Base-by-base conservation (phyloP, 257 asterid genomes). In the Solanum gandarillasii region DNA sequence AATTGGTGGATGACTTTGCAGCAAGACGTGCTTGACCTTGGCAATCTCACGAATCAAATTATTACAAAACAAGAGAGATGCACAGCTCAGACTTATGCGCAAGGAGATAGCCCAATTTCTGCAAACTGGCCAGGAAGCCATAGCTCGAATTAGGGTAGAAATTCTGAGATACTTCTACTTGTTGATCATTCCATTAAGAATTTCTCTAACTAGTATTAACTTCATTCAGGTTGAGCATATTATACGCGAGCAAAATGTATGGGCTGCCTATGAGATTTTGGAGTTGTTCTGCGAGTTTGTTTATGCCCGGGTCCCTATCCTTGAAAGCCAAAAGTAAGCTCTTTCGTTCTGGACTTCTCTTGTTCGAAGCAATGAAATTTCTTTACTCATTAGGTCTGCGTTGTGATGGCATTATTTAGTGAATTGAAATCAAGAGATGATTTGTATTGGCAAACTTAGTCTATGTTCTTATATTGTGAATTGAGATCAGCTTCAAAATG, bases 21-120 rank as follows among this genome's bases (percentile, higher is more conserved):
- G 99, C 91, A 97, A 95, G 93, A 95, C 99, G 88, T 93, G 98
- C 93, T 91, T 97, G 90, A 92, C 96, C 14, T 90, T 97, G 94
- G 93, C 95, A 25, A 94, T 95, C 83, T 95, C 99, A 38, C 98
- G 98, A 52, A 94, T 95, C 83, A 95, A 97, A 90, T 90, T 97
- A 94, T 88, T 95, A 92, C 99, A 95, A 94, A 95, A 95, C 94
- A 95, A 95, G 91, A 90, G 98, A 84, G 98, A 92, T 62, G 94
- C 88, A 89, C 97, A 97, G 91, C 90, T 95, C 86, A 97, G 88
- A 93, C 91, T 92, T 83, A 95, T 95, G 98, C 90, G 95, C 29
- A 97, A 95, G 89, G 98, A 95, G 93, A 95, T 97, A 52, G 98
- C 98, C 29, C 97, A 95, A 46, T 95, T 97, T 92, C 91, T 97